phyloP scores from a whole-genome alignment of 208 protist species.

The Vickermania spadyakhi region DNA sequence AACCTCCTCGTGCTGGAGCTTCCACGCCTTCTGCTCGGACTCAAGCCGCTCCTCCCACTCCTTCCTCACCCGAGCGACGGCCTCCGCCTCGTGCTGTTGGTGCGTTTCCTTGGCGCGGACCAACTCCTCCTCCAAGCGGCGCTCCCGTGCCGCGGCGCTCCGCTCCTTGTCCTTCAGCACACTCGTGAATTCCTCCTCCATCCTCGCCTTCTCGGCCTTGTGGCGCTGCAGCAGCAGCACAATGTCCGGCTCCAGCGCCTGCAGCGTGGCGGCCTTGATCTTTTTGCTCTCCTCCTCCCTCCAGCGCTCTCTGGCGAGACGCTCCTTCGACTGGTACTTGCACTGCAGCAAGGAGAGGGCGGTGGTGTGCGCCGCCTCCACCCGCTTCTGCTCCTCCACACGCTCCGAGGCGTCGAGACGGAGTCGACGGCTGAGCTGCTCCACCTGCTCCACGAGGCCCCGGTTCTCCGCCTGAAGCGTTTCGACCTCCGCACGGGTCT shows the following conservation, averaged over 20 bases:
- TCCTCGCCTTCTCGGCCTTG: conserved; percentile 83
- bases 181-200: conserved; percentile 83
- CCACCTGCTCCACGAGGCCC: conserved; percentile 32
- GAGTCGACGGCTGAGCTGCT: conserved; percentile 48
- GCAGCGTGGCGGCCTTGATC: conserved; percentile 86
- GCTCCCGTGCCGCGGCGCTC: conserved; percentile 65
- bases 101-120: conserved; percentile 55
- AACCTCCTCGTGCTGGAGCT: conserved; percentile 29
- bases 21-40: conserved; percentile 38
- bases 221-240: conserved; percentile 87
- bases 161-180: conserved; percentile 79
- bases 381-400: conserved; percentile 33
- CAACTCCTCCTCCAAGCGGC: conserved; percentile 56
- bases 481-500: conserved; percentile 18
- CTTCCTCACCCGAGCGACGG: conserved; percentile 42
- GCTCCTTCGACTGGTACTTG: conserved; percentile 77
- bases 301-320: conserved; percentile 71
- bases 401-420: conserved; percentile 29
- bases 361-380: conserved; percentile 58
- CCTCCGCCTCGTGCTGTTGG: conserved; percentile 36
- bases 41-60: conserved; percentile 53
- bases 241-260: conserved; percentile 89
- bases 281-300: conserved; percentile 73
- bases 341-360: conserved; percentile 53
- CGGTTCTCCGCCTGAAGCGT: conserved; percentile 41